Percentiles rank a stretch among this genome's conserved stretches.
Conservation (phyloP, 768 basidiomycete genomes). For the Scleroderma citrinum region DNA sequence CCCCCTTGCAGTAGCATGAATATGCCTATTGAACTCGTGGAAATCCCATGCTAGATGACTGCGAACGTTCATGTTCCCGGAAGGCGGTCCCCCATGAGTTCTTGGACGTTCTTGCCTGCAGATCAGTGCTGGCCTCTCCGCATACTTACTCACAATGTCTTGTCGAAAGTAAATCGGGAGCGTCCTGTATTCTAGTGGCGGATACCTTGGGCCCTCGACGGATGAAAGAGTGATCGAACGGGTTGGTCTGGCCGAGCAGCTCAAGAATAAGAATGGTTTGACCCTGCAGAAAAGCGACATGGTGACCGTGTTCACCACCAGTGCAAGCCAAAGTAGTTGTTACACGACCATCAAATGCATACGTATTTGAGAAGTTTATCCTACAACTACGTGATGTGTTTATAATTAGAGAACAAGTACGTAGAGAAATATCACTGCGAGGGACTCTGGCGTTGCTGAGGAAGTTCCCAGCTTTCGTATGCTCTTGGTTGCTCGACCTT, state of each 20-base stretch:
- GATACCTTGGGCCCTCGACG: constrained; percentile 51
- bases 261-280: neutral
- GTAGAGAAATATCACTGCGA: too few species aligned
- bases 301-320: too few species aligned
- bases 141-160: constrained; percentile 46
- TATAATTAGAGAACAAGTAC: too few species aligned
- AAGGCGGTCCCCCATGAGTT: constrained; percentile 55
- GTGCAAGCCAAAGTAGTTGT: too few species aligned
- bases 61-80: constrained; percentile 41
- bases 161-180: constrained; percentile 56
- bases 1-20: constrained; percentile 64
- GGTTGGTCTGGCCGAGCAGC: neutral
- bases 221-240: constrained; percentile 28
- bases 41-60: constrained; percentile 70
- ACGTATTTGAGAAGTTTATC: too few species aligned
- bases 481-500: too few species aligned
- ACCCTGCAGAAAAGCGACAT: neutral
- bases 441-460: too few species aligned
- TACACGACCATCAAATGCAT: too few species aligned
- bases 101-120: constrained; percentile 53
- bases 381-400: too few species aligned
- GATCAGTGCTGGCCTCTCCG: constrained; percentile 55
- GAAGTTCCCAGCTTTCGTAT: too few species aligned
- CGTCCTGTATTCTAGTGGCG: constrained; percentile 51
- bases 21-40: constrained; percentile 59